Percentiles rank a stretch among this genome's conserved stretches.
These are phyloP conservation scores for Aureobasidium sp. DNA, from an alignment of 2,329 filamentous ascomycete genomes.

Conservation along the genomic window DNA sequence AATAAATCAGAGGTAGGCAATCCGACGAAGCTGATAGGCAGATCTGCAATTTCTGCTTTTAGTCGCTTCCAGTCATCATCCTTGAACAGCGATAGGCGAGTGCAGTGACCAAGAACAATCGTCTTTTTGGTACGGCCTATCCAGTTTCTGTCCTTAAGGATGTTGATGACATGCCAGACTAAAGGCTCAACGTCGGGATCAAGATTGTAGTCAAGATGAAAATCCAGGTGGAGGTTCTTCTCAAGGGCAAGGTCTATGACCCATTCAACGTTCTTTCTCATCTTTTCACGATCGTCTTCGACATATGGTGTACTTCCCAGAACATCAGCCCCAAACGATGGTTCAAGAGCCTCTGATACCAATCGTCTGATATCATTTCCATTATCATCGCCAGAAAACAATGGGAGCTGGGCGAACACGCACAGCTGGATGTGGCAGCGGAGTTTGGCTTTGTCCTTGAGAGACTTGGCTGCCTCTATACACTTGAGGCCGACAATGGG, in stretches of 20 bases:
- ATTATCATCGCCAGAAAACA: constrained; percentile 50
- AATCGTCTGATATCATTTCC: constrained; percentile 44
- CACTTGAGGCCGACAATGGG: constrained; percentile 52
- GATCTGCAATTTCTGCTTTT: constrained; percentile 40
- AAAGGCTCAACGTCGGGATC: constrained; percentile 44
- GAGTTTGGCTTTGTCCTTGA: constrained; percentile 44
- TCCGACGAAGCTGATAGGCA: constrained; percentile 61
- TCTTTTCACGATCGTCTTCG: constrained; percentile 45
- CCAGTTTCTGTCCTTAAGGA: constrained; percentile 49
- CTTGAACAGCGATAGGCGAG: constrained; percentile 53
- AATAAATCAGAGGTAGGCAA: constrained; percentile 65
- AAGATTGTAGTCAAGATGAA: constrained; percentile 66
- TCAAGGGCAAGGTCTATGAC: constrained; percentile 50
- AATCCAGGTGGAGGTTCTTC: constrained; percentile 54
- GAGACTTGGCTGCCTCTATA: constrained; percentile 48
- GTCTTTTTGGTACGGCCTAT: constrained; percentile 37
- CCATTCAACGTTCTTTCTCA: constrained; percentile 56
- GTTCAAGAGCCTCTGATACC: constrained; percentile 40
- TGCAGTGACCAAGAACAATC: constrained; percentile 61
- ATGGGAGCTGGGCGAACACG: constrained; percentile 62
- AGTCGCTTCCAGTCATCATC: constrained; percentile 46
- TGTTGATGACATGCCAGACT: constrained; percentile 48
- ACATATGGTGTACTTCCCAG: constrained; percentile 66
- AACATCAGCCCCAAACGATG: constrained; percentile 44
- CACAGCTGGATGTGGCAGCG: constrained; percentile 59